Evolutionary conservation across 2,329 filamentous ascomycete species (phyloP), one percentile per base, ranked within the genome.

Genomic region (Penicillium sp.): DNA sequence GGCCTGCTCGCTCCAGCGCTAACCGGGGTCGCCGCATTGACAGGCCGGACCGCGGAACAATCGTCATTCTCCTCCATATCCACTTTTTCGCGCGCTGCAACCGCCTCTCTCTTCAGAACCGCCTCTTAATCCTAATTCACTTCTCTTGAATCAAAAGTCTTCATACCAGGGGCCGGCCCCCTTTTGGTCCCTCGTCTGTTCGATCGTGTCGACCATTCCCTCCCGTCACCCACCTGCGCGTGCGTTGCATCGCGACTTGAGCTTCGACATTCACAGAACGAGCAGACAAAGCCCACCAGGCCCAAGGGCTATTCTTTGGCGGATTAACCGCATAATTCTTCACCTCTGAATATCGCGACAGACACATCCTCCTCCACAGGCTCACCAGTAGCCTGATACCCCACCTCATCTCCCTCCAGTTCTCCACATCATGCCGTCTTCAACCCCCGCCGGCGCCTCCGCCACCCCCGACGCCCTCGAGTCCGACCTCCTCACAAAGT

Each of bases 401-500:
- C 54, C 49, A 35, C 54, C 53, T 31, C 48, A 31, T 20, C 35
- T 31, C 38, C 31, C n/a, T 41, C 35, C 20, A 47, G 41, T 37
- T 54, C 54, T 28, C 35, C 15, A 11, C 53, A 59, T 41, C 55
- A 61, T 66, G 66, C 59, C 68, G 28, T 64, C 66, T 62, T 59
- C 69, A 47, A 62, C 66, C 54, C 62, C 64, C 59, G 58, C 61
- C 58, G 62, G 60, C 47, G 55, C 57, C 38, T 62, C 64, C 59
- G 55, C 72, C 62, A 72, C 73, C 62, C 74, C 80, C 58, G 77
- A 79, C 63, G 72, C 76, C 55, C 74, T 75, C 55, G 73, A 76
- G 70, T 69, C 71, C 59, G 67, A 73, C 61, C 70, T 75, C 66
- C 69, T 79, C 70, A 69, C 74, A 69, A 80, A 76, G 43, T 81